A percentile compares a stretch with the other conserved stretches of the same genome.
phyloP scores from a whole-genome alignment of 2,329 filamentous ascomycete species.

The Fusarium dimerum region DNA sequence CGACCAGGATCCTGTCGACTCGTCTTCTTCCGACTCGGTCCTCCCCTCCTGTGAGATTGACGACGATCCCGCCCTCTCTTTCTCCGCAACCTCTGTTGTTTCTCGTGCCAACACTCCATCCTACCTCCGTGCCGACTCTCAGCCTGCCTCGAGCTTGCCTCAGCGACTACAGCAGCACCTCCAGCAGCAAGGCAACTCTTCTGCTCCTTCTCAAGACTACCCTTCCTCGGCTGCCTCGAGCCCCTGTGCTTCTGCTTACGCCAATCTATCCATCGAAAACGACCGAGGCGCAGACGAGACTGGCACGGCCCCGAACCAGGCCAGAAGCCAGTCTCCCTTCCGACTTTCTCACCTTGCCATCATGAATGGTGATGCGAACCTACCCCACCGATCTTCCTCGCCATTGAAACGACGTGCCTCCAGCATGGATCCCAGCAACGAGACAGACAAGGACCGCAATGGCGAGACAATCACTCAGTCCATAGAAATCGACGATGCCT shows the following conservation, averaged over 20 bases:
- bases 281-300: conserved; percentile 53
- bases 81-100: conserved; percentile 44
- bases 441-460: conserved; percentile 43
- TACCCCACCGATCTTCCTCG: conserved; percentile 62
- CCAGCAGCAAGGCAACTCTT: conserved; percentile 45
- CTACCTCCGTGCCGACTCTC: conserved; percentile 44
- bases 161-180: conserved; percentile 39
- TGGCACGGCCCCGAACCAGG: conserved; percentile 39
- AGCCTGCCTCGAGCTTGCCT: conserved; percentile 53
- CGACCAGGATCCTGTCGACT: conserved; percentile 42
- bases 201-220: conserved; percentile 48
- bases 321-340: conserved; percentile 55
- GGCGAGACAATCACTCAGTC: conserved; percentile 45
- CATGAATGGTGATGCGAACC: conserved; percentile 61
- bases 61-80: conserved; percentile 53
- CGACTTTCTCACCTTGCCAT: conserved; percentile 53
- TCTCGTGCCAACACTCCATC: conserved; percentile 41
- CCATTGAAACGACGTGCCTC: conserved; percentile 65
- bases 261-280: conserved; percentile 57
- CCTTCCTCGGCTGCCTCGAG: conserved; percentile 59
- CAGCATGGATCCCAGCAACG: conserved; percentile 57
- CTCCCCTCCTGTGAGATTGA: conserved; percentile 55
- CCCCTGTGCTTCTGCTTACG: conserved; percentile 55
- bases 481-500: conserved; percentile 17
- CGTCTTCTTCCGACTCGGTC: conserved; percentile 46